Conservation (phyloP, 1,139 yeast genomes). For the Petasospora rhodanensis region DNA sequence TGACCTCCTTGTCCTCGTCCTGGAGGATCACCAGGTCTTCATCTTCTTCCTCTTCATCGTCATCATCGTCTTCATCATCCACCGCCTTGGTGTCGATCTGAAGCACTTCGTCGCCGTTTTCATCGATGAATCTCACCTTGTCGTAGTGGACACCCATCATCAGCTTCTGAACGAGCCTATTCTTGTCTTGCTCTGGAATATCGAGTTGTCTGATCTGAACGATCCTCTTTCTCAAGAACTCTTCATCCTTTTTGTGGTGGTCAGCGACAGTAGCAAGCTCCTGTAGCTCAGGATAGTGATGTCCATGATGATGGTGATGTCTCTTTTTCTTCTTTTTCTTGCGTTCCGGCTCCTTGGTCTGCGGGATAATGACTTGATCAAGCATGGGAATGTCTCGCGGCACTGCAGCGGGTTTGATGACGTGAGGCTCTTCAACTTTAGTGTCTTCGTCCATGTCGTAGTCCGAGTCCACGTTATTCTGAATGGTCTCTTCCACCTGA, state of each 20-base stretch:
- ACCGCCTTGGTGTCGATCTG: slow-evolving; percentile 21
- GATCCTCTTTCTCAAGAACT: slow-evolving; percentile 51
- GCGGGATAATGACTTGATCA: slow-evolving; percentile 48
- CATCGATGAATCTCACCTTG: slow-evolving; percentile 25
- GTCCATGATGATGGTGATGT: slow-evolving; percentile 11
- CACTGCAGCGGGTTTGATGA: slow-evolving; percentile 47
- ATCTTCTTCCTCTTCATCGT: slow-evolving; percentile 18
- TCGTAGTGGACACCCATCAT: slow-evolving; percentile 56
- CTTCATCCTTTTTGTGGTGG: slow-evolving; percentile 49
- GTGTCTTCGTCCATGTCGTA: slow-evolving; percentile 29
- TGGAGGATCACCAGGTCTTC: slow-evolving; percentile 38
- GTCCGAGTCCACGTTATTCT: slow-evolving; percentile 33
- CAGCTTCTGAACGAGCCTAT: slow-evolving; percentile 60
- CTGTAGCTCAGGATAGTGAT: slow-evolving; percentile 21
- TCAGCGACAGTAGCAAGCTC: slow-evolving; percentile 34
- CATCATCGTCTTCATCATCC: slow-evolving; percentile 30
- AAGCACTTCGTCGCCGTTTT: slow-evolving; percentile 23
- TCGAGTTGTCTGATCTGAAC: slow-evolving; percentile 47
- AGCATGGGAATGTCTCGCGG: slow-evolving; percentile 45
- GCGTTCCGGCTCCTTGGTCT: slow-evolving; percentile 23
- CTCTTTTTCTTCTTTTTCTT: slow-evolving; percentile 10
- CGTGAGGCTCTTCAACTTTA: slow-evolving; percentile 45
- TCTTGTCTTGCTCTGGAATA: slow-evolving; percentile 51
- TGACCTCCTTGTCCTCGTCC: slow-evolving; percentile 45
- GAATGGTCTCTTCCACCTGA: slow-evolving; percentile 25